These are phyloP conservation scores for Skeletonema grethae DNA, from an alignment of 108 stramenopile species.

Conservation along the genomic window DNA sequence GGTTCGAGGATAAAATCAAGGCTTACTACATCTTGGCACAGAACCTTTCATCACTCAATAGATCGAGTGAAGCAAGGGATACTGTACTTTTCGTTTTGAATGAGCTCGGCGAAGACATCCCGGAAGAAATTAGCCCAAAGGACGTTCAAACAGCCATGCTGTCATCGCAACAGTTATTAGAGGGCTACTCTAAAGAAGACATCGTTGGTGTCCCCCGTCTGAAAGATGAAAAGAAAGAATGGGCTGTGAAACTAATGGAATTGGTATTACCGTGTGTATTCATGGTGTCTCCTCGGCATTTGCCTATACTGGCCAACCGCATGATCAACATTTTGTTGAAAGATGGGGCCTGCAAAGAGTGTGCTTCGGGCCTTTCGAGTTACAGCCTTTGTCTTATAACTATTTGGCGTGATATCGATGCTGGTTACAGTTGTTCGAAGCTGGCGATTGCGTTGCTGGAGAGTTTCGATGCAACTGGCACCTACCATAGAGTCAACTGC, in stretches of 20 bases:
- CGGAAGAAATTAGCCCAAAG: not conserved
- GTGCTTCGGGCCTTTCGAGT: not conserved
- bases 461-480: not conserved
- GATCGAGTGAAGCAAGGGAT: not conserved
- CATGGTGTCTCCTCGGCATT: not conserved
- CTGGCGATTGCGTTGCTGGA: not conserved
- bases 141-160: not conserved
- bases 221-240: constrained; percentile 1
- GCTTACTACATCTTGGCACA: constrained; percentile 21
- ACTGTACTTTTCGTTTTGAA: constrained; percentile 14
- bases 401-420: not conserved
- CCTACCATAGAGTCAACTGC: not conserved
- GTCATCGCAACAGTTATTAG: not conserved
- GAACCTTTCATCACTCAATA: not conserved
- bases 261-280: not conserved
- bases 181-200: not conserved
- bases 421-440: not conserved
- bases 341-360: not conserved
- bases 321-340: not conserved
- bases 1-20: constrained; percentile 27
- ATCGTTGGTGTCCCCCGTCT: not conserved
- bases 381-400: not conserved
- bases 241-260: constrained; percentile 2
- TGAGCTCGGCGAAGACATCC: constrained; percentile 7
- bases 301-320: not conserved